These are phyloP conservation scores for Uronychia binucleata DNA, from an alignment of 73 alveolate genomes.

Conservation along the genomic window DNA sequence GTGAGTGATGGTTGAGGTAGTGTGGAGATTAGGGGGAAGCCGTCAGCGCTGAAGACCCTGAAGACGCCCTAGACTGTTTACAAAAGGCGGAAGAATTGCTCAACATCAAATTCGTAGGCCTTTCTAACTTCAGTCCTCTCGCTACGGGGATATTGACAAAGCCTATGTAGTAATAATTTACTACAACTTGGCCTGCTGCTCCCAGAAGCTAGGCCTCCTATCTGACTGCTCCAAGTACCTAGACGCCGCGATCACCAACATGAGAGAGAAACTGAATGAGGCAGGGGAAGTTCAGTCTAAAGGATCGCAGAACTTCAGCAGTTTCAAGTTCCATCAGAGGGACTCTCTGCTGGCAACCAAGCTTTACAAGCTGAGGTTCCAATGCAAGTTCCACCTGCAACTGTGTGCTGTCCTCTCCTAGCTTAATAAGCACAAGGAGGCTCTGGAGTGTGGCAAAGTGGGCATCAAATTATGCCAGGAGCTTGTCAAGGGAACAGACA, in stretches of 20 bases:
- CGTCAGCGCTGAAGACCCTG: neutral
- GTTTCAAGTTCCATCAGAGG: neutral
- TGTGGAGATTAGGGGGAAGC: neutral
- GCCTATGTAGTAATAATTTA: neutral
- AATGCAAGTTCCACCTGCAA: slow-evolving; percentile 51
- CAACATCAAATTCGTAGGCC: neutral
- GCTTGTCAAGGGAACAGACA: neutral
- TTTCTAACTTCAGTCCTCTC: neutral
- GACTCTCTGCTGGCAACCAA: slow-evolving; percentile 3
- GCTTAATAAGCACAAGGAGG: slow-evolving; percentile 31
- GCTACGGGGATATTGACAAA: neutral
- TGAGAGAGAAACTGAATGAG: neutral
- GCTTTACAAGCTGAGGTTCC: slow-evolving; percentile 30
- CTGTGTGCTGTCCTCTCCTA: slow-evolving; percentile 53
- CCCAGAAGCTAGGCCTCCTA: neutral
- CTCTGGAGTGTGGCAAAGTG: slow-evolving; percentile 34
- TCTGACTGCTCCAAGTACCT: neutral
- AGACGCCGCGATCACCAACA: neutral
- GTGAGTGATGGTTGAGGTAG: neutral
- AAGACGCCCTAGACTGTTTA: neutral
- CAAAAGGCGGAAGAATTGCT: neutral
- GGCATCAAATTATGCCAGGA: slow-evolving; percentile 20
- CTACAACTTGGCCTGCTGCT: slow-evolving; percentile 4
- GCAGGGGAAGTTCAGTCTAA: neutral
- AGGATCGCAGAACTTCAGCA: neutral